Percentiles rank a stretch among this genome's conserved stretches.
phyloP scores from a whole-genome alignment of 148 eudicot genomes.

The Dysphania ambrosioides region DNA sequence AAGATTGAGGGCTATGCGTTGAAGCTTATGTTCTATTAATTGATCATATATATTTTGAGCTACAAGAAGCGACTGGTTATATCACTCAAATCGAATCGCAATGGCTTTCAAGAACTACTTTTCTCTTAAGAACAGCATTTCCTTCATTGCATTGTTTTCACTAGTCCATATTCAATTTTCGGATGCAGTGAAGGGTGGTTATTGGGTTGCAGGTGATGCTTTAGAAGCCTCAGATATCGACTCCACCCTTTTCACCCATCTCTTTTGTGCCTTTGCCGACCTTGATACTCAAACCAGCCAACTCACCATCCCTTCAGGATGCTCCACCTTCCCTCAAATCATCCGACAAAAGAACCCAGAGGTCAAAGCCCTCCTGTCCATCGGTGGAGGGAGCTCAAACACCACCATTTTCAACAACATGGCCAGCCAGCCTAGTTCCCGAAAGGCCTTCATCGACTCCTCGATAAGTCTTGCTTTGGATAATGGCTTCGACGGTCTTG shows the following conservation, averaged over 20 bases:
- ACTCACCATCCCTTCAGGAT: slow-evolving; percentile 32
- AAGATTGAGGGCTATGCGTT: no score
- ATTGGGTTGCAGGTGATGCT: slow-evolving; percentile 54
- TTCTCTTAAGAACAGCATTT: neutral
- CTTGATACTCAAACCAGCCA: slow-evolving; percentile 36
- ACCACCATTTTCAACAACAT: slow-evolving; percentile 21
- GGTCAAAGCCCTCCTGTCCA: slow-evolving; percentile 48
- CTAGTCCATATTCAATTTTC: neutral
- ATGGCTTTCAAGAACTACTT: neutral
- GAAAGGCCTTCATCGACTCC: slow-evolving; percentile 51
- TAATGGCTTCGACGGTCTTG: slow-evolving; percentile 46
- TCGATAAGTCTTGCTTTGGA: slow-evolving; percentile 41
- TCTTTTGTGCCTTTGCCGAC: slow-evolving; percentile 61
- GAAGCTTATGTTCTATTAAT: no score
- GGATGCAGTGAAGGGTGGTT: slow-evolving; percentile 39
- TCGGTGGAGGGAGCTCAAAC: slow-evolving; percentile 40
- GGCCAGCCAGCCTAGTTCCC: slow-evolving; percentile 40
- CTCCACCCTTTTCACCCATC: slow-evolving; percentile 67
- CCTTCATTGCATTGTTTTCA: neutral
- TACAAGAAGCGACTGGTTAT: neutral
- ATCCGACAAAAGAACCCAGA: slow-evolving; percentile 38
- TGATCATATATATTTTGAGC: no score
- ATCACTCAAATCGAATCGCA: neutral
- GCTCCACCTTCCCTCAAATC: slow-evolving; percentile 39
- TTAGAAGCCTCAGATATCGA: slow-evolving; percentile 37